Evolutionary conservation across 2,329 filamentous ascomycete genomes (phyloP), one percentile per base, ranked within the genome.

Genomic region (Aspergillus arachidicola): DNA sequence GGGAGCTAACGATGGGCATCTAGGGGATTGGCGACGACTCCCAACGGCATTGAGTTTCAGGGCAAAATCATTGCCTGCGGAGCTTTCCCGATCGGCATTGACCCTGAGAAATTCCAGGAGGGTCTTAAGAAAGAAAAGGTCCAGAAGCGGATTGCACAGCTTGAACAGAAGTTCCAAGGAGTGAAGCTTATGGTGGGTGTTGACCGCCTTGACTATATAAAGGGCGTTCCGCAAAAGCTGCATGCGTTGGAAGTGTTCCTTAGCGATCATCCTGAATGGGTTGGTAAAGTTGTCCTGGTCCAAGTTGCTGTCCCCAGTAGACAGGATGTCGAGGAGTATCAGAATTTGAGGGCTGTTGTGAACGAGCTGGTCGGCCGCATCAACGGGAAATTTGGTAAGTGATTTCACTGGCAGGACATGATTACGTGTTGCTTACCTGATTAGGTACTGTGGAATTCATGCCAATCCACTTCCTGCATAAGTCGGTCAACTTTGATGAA

Each of bases 391-490:
- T 62, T 65, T 19, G 68, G 68, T 70, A 58, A 51, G 68, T 65
- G n/a, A 21, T 21, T 16, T 21, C 11, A 2, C 30, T 36, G 12
- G 21, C 43, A 28, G 28, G 23, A 12, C n/a, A 50, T 30, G 10
- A 7, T 46, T 16, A 38, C 43, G 9, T 12, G 21, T 41, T 28
- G 34, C 71, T 74, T 54, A 73, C 3, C n/a, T 62, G 53, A 16
- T 11, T 61, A 86, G 84, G 94, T 76, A 97, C 94, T 36, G 91
- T 98, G 73, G 94, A 98, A 79, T 98, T 97, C 82, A 97, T 96
- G 91, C 95, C 95, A 1, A 98, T 99, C 71, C 95, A 98, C 80
- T 98, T 97, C 82, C 89, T 98, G 73, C 95, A 98, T 82, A 96
- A 97, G 81, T 96, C 92, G 5, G 93, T 98, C 74, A 89, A 89